Evolutionary conservation across 108 stramenopile species (phyloP), one percentile per base, ranked within the genome.

Genomic region (Nannochloropsis granulata): DNA sequence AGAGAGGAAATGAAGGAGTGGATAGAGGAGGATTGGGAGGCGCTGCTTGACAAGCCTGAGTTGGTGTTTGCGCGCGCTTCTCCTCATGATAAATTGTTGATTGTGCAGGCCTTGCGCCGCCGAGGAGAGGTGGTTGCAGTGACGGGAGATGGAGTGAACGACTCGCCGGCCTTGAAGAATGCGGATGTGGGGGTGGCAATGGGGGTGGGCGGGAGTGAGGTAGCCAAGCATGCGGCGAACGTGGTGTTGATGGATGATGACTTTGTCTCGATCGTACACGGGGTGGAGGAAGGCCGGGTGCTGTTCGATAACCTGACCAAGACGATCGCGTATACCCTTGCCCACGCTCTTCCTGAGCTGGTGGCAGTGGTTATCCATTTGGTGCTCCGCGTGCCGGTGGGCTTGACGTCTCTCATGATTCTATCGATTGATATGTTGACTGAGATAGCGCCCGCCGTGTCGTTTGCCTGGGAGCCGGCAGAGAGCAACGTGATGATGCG

Each of bases 121-220:
- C 34, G 34, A 80, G 94, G 94, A 21, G 91, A 96, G 84, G 91
- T 97, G 79, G 91, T 94, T 24, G 92, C 93, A 86, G 96, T 99
- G 94, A 99, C 98, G 81, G 98, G 98, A 78, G 98, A 99, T 90
- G 98, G 98, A 84, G 98, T 99, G 46, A 99, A 99, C 85, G 98
- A 99, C 86, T 94, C 96, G 44, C 98, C 98, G 45, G 97, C 98
- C 12, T 91, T 99, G 21, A 98, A 97, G 92, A 92, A 93, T 85
- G 98, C 97, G 23, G 94, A 97, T 89, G 95, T 99, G 92, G 98
- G 98, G 89, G 95, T 99, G 86, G 98, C 98, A 82, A 99, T 99
- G 98, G 98, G 97, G 79, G 95, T 94, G 86, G 94, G 94, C 91
- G 98, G 98, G 84, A 95, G 95, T 83, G 96, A 95, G 85, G 98